A percentile compares a stretch with the other conserved stretches of the same genome.
These are phyloP conservation scores for Lenwebbia sp. DNA, from an alignment of 345 rosid species.

Conservation along the genomic window DNA sequence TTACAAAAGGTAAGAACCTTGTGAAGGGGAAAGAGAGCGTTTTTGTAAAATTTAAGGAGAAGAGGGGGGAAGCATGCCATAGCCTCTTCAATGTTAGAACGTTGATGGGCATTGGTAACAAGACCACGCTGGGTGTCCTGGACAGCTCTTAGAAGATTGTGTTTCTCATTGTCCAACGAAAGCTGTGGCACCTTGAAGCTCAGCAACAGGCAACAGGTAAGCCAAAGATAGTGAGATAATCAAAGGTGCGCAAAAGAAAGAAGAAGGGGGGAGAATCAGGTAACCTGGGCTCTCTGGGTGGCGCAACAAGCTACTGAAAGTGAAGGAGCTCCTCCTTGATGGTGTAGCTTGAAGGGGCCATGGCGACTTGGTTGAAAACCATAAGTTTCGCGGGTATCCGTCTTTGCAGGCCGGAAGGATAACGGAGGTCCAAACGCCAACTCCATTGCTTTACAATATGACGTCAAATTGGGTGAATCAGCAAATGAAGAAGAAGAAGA, in stretches of 20 bases:
- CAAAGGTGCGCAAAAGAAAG: background rate
- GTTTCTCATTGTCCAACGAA: constrained; percentile 58
- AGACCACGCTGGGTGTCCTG: constrained; percentile 76
- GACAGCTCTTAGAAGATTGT: constrained; percentile 49
- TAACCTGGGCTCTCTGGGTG: constrained; percentile 1
- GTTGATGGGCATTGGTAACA: constrained; percentile 53
- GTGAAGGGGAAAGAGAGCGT: background rate
- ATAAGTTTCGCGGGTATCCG: constrained; percentile 8
- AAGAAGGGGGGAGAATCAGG: background rate
- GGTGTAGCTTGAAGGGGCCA: constrained; percentile 6
- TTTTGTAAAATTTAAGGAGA: background rate
- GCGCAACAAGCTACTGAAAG: constrained; percentile 1
- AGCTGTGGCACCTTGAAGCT: constrained; percentile 38
- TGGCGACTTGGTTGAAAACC: constrained; percentile 6
- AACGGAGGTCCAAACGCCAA: constrained; percentile 30
- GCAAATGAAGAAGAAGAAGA: background rate
- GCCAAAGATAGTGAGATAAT: background rate
- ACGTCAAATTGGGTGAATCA: background rate
- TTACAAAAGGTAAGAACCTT: too few relatives aligned
- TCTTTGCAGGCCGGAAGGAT: constrained; percentile 15
- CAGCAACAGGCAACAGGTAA: background rate
- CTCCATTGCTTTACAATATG: constrained; percentile 8
- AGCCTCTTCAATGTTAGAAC: constrained; percentile 74
- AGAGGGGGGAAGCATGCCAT: constrained; percentile 39
- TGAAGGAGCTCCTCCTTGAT: constrained; percentile 16